These are phyloP conservation scores for Pseudozyma pruni DNA, from an alignment of 1,284 basidiomycete genomes.

Conservation along the genomic window DNA sequence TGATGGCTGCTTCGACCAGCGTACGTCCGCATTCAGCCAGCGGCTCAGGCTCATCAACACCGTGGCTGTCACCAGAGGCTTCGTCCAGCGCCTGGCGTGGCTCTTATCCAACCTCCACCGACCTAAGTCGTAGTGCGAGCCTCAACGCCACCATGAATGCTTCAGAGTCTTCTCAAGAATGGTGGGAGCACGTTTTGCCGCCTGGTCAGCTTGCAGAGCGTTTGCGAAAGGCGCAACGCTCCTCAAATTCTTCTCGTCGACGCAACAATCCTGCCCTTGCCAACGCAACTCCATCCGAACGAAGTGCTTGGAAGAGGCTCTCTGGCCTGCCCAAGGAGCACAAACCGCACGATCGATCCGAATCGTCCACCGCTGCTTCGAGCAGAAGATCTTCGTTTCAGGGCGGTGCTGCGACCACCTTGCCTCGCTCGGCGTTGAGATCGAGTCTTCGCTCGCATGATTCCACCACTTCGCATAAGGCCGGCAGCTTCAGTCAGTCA, in stretches of 20 bases:
- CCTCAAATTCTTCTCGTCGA: conserved; percentile 37
- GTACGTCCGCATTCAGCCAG: conserved; percentile 26
- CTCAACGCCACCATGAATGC: background rate
- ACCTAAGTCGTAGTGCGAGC: conserved; percentile 29
- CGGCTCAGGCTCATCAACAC: conserved; percentile 36
- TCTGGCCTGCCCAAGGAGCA: conserved; percentile 31
- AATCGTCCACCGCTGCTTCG: conserved; percentile 21
- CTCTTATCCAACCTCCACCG: conserved; percentile 17
- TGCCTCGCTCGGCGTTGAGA: conserved; percentile 28
- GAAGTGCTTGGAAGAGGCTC: conserved; percentile 42
- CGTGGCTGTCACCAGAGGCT: conserved; percentile 35
- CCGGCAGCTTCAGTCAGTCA: conserved; percentile 10
- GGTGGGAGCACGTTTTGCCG: conserved; percentile 60
- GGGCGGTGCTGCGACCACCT: conserved; percentile 11
- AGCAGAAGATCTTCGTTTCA: conserved; percentile 35
- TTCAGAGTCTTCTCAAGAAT: conserved; percentile 30
- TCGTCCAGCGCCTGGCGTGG: conserved; percentile 15
- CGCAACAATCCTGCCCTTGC: conserved; percentile 36
- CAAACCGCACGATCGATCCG: conserved; percentile 11
- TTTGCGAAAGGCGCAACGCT: conserved; percentile 51
- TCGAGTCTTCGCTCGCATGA: conserved; percentile 9
- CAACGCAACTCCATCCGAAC: conserved; percentile 43
- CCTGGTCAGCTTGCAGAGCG: conserved; percentile 59
- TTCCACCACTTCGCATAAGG: background rate
- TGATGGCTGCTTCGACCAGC: conserved; percentile 27